phyloP scores from a whole-genome alignment of 257 asterid genomes.

The Ilex asprella region DNA sequence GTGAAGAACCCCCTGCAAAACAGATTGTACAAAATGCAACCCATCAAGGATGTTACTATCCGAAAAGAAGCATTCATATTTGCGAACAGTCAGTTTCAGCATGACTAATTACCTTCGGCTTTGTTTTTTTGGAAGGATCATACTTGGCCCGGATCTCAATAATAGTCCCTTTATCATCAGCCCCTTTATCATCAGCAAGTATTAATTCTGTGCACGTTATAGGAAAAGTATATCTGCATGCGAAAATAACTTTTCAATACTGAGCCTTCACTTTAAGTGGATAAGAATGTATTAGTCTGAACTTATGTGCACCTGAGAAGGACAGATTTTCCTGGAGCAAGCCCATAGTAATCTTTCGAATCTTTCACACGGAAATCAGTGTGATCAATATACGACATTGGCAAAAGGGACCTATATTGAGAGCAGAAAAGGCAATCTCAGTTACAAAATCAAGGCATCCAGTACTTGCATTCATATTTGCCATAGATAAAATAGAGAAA shows the following conservation, averaged over 20 bases:
- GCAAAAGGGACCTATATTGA: constrained; percentile 73
- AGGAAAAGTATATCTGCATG: constrained; percentile 72
- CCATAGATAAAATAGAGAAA: too few relatives aligned
- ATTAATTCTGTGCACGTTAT: constrained; percentile 80
- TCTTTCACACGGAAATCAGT: constrained; percentile 81
- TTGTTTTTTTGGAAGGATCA: constrained; percentile 68
- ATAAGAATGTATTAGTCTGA: neutral
- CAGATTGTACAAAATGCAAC: neutral
- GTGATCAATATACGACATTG: constrained; percentile 69
- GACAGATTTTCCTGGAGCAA: constrained; percentile 93
- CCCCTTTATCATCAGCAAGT: constrained; percentile 52
- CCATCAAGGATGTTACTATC: neutral
- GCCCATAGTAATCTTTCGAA: constrained; percentile 92
- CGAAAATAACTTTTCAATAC: constrained; percentile 1
- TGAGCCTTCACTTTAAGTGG: neutral
- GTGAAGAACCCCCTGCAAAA: constrained; percentile 84
- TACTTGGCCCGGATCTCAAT: constrained; percentile 71
- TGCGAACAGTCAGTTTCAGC: neutral
- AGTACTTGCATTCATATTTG: too few relatives aligned
- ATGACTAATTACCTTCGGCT: constrained; percentile 66
- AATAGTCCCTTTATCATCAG: constrained; percentile 58
- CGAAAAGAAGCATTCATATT: neutral
- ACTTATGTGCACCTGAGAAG: constrained; percentile 54
- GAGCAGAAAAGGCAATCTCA: neutral
- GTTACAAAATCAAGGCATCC: too few relatives aligned